phyloP scores from a whole-genome alignment of 73 alveolate species.

The Paramecium sonneborni region DNA sequence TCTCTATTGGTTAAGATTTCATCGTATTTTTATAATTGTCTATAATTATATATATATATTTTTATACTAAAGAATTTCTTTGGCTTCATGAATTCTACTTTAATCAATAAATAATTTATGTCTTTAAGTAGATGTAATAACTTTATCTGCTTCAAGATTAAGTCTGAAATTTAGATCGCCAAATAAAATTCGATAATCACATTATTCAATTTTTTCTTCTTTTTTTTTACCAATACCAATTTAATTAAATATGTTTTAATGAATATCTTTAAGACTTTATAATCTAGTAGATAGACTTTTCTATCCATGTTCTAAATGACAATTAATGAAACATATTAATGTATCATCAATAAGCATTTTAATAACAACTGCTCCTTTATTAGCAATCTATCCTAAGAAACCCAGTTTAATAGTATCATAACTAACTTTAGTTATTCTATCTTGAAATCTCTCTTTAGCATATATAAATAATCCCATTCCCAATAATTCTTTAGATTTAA shows the following conservation, averaged over 20 bases:
- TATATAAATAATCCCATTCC: constrained; percentile 49
- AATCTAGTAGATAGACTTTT: constrained; percentile 21
- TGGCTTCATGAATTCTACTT: not conserved
- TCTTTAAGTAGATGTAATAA: not conserved
- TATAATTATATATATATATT: not conserved
- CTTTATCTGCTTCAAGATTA: not conserved
- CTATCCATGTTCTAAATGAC: constrained; percentile 54
- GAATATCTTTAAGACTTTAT: constrained; percentile 35
- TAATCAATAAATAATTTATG: not conserved
- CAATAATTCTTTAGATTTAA: constrained; percentile 53
- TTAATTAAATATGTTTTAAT: not conserved
- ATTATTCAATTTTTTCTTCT: constrained; percentile 56
- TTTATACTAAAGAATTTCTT: not conserved
- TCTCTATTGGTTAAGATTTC: not conserved
- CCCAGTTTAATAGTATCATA: constrained; percentile 60
- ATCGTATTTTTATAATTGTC: not conserved
- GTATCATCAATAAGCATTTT: constrained; percentile 65
- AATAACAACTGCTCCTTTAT: constrained; percentile 57
- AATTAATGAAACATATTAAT: constrained; percentile 22
- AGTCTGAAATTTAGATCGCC: constrained; percentile 58
- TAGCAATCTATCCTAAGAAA: not conserved
- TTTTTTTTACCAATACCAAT: constrained; percentile 61
- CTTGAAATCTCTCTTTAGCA: constrained; percentile 48
- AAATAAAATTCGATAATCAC: constrained; percentile 59
- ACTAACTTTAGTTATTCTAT: constrained; percentile 62